Base-by-base conservation (phyloP, 495 filamentous ascomycete genomes). In the Aspergillus ostianus region DNA sequence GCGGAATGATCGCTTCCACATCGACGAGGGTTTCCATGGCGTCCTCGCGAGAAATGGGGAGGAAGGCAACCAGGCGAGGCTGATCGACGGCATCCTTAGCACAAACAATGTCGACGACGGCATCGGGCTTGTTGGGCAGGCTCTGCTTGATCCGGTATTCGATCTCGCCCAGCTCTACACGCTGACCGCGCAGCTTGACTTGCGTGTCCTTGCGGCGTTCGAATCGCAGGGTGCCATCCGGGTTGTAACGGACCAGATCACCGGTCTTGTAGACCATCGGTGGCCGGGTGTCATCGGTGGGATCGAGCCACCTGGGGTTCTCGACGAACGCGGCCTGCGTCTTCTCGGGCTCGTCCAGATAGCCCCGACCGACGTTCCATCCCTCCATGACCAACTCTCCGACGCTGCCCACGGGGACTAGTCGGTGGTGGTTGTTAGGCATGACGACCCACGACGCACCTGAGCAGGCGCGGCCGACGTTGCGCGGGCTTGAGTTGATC, bases 161-260 rank as follows among this genome's bases (percentile, higher is more conserved):
- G 18, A 80, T 64, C 45, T 79, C 77, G 6, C 65, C 58, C 2
- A 80, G 64, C n/a, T 80, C 73, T 21, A 79, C 54, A 1, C 77
- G 75, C 13, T 79, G 56, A 5, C 76, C 75, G 1, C 67, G 63
- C 17, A 80, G 63, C 60, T 75, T 73, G n/a, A 73, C 63, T 30
- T 75, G 74, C 57, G 89, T 87, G 66, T 93, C 90, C 1, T 83
- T 84, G 10, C 90, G 80, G 0, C 90, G 89, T 6, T 87, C 65
- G 61, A 91, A 92, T 36, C 86, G 80, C 56, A 92, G 86, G 23
- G 80, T 83, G 8, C 79, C 82, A 64, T 92, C 85, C 49, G 88
- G 75, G 12, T 89, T 75, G 21, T 90, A 77, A 2, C 88, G 78
- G 17, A 92, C 90, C 10, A 93, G 70, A 63, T 93, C 90, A 4